Evolutionary conservation across 345 rosid species (phyloP).

Genomic region (Acer saccharum): DNA sequence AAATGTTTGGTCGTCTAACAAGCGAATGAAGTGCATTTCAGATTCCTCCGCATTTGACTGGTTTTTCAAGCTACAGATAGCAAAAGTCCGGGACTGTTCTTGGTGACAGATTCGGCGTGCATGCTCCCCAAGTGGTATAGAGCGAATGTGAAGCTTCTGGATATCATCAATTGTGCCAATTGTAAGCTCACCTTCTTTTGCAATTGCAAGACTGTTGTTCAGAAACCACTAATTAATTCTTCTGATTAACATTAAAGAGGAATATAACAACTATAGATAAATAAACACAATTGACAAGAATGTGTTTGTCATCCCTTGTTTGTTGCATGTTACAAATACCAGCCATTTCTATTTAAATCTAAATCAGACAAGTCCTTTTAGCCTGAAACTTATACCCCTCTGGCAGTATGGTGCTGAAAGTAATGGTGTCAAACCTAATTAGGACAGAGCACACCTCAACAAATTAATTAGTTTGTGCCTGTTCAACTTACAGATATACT

Average conservation of each 20-base stretch:
- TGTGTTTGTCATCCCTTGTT: background rate
- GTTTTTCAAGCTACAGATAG: constrained; percentile 76
- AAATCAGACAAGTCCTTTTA: background rate
- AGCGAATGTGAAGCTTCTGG: constrained; percentile 98
- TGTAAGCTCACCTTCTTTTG: constrained; percentile 91
- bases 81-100: constrained; percentile 90
- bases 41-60: constrained; percentile 73
- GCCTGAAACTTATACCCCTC: background rate
- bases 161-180: constrained; percentile 96
- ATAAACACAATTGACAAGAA: background rate
- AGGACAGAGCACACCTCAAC: background rate
- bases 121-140: constrained; percentile 92
- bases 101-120: constrained; percentile 94
- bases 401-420: background rate
- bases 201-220: constrained; percentile 79
- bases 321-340: background rate
- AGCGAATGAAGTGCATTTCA: constrained; percentile 77
- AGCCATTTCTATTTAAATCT: background rate
- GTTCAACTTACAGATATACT: too few species aligned
- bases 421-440: background rate
- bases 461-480: background rate
- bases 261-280: background rate
- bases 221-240: constrained; percentile 19
- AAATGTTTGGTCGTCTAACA: constrained; percentile 86
- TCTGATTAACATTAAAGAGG: background rate